Base-by-base conservation (phyloP, 1,284 basidiomycete genomes). In the Heterobasidion parviporum region DNA sequence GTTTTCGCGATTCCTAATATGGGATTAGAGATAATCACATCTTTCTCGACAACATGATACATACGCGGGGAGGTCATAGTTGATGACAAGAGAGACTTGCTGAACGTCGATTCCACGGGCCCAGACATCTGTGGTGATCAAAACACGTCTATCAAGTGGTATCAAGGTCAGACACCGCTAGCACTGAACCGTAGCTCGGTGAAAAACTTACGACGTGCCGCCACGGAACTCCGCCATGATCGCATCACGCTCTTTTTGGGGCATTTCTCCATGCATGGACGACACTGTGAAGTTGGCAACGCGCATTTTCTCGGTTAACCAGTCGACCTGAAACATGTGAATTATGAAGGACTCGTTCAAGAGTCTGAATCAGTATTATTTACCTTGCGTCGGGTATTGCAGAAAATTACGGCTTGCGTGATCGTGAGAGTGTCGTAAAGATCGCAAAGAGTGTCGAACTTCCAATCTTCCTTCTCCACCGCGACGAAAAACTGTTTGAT, bases 401-500 rank as follows among this genome's bases (percentile, higher is more conserved):
- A 99, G 79, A 99, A 99, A 68, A 99, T 98, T 70, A 99, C 96
- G 33, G 97, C 96, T 79, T 99, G 97, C 1, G 97, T 99, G 72
- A 99, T 99, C 34, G 97, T 98, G 53, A 99, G 82, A 16, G 96
- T 98, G 72, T 99, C 97, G 75, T 99, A 99, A 54, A 96, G 74
- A 73, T 99, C 97, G 72, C 94, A 98, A 18, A 99, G 80, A 0
- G 96, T 99, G 74, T 99, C 97, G 66, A 98, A 96, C 71, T 99
- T 99, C 96, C 96, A 99, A 67, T 99, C 97, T 72, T 99, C 97
- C 78, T 98, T 98, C 75, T 99, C 97, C 56, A 99, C 96, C 33
- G 96, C 96, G 48, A 99, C 94, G 74, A 98, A 99, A 81, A 99
- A 99, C 70, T 99, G 97, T 72, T 98, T 99, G 79, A 99, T 99